Evolutionary conservation across 2,329 filamentous ascomycete species (phyloP).

Genomic region (Aspergillus fijiensis): DNA sequence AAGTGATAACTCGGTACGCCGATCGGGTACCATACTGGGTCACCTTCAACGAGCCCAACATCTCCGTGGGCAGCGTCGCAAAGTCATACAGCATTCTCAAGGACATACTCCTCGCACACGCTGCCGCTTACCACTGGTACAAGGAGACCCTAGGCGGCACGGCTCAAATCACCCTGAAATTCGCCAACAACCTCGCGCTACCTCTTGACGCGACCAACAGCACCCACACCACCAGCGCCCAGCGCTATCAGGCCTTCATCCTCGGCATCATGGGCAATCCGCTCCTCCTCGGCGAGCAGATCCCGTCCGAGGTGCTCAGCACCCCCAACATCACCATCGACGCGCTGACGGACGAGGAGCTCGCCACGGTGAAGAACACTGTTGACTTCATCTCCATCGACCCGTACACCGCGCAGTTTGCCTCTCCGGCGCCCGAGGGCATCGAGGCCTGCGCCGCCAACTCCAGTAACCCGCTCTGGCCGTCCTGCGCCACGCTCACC

Average conservation of each 20-base stretch:
- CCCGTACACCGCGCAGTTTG: slow-evolving; percentile 57
- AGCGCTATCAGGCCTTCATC: slow-evolving; percentile 79
- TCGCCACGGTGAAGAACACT: slow-evolving; percentile 52
- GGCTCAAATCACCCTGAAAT: slow-evolving; percentile 42
- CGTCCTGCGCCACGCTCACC: slow-evolving; percentile 55
- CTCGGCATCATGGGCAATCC: slow-evolving; percentile 47
- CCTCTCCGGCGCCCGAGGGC: slow-evolving; percentile 50
- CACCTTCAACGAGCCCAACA: slow-evolving; percentile 44
- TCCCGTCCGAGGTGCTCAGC: slow-evolving; percentile 43
- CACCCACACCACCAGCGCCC: slow-evolving; percentile 78
- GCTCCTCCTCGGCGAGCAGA: slow-evolving; percentile 47
- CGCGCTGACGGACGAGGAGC: slow-evolving; percentile 49
- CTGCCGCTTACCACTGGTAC: slow-evolving; percentile 40
- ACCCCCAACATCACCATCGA: slow-evolving; percentile 44
- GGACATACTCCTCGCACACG: slow-evolving; percentile 50
- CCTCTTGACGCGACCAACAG: slow-evolving; percentile 37
- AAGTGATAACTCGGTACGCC: slow-evolving; percentile 40
- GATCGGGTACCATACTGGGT: slow-evolving; percentile 44
- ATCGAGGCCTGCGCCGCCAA: slow-evolving; percentile 52
- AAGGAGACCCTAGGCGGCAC: slow-evolving; percentile 46
- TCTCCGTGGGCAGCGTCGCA: slow-evolving; percentile 26
- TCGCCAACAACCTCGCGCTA: slow-evolving; percentile 54
- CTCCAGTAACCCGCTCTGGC: slow-evolving; percentile 45
- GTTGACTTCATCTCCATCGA: slow-evolving; percentile 60
- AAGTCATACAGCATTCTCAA: slow-evolving; percentile 48